A percentile compares a stretch with the other conserved stretches of the same genome.
Conservation (phyloP, 225 moss, liverwort and hornwort genomes). For the Bryoerythrophyllum caledonicum region DNA sequence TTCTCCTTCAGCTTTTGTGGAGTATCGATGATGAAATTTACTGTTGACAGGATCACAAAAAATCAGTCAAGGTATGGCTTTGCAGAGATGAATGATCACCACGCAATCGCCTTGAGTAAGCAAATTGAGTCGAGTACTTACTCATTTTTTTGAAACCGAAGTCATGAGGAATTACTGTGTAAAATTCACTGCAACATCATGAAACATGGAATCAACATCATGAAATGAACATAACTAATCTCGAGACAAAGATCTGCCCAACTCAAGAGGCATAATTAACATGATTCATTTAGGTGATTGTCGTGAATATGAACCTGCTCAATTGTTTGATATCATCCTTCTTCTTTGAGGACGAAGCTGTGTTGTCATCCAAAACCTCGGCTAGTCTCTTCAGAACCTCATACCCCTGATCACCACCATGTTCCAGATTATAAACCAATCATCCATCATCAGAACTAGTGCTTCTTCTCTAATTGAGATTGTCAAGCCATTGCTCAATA, state of each 20-base stretch:
- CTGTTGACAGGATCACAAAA: slow-evolving; percentile 46
- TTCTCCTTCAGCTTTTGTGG: slow-evolving; percentile 69
- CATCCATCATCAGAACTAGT: background rate
- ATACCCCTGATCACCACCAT: slow-evolving; percentile 65
- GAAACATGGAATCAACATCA: background rate
- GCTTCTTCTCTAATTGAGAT: background rate
- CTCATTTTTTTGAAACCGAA: slow-evolving; percentile 83
- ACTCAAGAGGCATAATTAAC: background rate
- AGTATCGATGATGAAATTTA: slow-evolving; percentile 66
- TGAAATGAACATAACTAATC: too few species aligned
- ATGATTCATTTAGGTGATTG: background rate
- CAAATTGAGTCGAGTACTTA: slow-evolving; percentile 37
- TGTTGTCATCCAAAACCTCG: slow-evolving; percentile 60
- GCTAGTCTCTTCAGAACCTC: slow-evolving; percentile 86
- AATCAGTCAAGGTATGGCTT: background rate
- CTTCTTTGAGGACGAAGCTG: slow-evolving; percentile 23
- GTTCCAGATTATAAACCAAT: slow-evolving; percentile 5
- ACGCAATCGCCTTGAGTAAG: background rate
- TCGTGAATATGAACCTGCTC: slow-evolving; percentile 53
- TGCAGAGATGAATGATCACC: background rate
- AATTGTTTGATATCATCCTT: slow-evolving; percentile 40
- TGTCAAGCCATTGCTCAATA: background rate
- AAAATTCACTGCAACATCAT: slow-evolving; percentile 78
- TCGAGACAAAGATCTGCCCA: background rate
- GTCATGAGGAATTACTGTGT: slow-evolving; percentile 91